phyloP scores from a whole-genome alignment of 805 yeast species.

The Pichia scutulata region DNA sequence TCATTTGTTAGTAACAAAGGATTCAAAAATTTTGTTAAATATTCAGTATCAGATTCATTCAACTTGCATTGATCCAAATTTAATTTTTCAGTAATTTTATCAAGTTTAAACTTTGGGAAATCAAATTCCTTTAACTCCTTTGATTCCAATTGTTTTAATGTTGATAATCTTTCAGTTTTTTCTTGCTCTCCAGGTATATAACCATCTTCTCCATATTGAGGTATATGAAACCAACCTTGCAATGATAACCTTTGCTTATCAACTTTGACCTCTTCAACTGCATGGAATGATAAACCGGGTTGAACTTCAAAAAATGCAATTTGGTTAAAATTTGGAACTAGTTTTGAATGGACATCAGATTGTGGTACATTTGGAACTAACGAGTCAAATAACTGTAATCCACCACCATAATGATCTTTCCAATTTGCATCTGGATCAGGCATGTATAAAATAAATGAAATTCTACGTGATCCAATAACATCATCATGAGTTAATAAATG shows the following conservation, averaged over 20 bases:
- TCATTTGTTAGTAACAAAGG: conserved; percentile 37
- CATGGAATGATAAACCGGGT: conserved; percentile 96
- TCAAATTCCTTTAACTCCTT: conserved; percentile 72
- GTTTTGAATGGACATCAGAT: conserved; percentile 58
- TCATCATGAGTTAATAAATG: conserved; percentile 95
- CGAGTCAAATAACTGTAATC: conserved; percentile 77
- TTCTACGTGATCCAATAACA: conserved; percentile 91
- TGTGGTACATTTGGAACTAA: conserved; percentile 84
- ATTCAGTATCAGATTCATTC: conserved; percentile 36
- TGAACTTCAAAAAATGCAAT: conserved; percentile 93
- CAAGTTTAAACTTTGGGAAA: conserved; percentile 55
- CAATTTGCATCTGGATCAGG: conserved; percentile 88
- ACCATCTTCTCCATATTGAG: conserved; percentile 88
- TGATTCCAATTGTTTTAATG: conserved; percentile 72
- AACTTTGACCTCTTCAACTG: conserved; percentile 92
- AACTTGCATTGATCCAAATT: conserved; percentile 16
- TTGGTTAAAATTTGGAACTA: conserved; percentile 93
- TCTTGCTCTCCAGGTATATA: conserved; percentile 78
- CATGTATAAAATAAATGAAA: conserved; percentile 84
- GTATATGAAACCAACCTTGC: conserved; percentile 99
- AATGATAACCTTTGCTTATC: conserved; percentile 87
- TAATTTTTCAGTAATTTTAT: conserved; percentile 9
- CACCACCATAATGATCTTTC: conserved; percentile 94
- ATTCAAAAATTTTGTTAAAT: conserved; percentile 49
- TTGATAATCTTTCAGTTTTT: conserved; percentile 61